Evolutionary conservation across 2,329 filamentous ascomycete species (phyloP), one percentile per base, ranked within the genome.

Genomic region (Fusarium phyllophilum): DNA sequence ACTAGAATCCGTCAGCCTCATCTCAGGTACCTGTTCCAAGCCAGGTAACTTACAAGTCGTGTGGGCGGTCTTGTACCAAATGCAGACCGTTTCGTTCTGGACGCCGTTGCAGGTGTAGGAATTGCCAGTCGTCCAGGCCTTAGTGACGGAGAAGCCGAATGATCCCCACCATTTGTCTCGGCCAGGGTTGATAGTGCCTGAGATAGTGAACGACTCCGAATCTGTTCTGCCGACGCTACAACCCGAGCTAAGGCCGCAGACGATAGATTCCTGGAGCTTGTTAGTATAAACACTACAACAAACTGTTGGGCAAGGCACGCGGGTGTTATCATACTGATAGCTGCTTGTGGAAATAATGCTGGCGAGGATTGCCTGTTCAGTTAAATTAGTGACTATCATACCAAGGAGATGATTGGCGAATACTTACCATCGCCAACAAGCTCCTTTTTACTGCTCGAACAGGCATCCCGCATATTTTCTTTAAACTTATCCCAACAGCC

Each of bases 381-480:
- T 24, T 15, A 15, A 4, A 44, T 44, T 17, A 44, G n/a, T 44
- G n/a, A 24, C 41, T 44, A 15, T 44, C 10, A 24, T 24, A 7
- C 8, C 6, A 11, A 44, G 41, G 41, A 15, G n/a, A 15, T 44
- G 15, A 6, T 17, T 17, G 10, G 41, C 15, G 4, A 44, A 44
- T 10, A 24, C n/a, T 44, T 44, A 24, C 41, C n/a, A 44, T 44
- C 41, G 14, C 41, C n/a, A 24, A 24, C 6, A 24, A 24, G 41
- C 41, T 11, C n/a, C 11, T 3, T 0, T 1, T 6, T n/a, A 6
- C 8, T 5, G 14, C 5, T 15, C 9, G 22, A 42, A n/a, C n/a
- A n/a, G 8, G 0, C 22, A 2, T 42, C 1, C 41, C 22, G 41
- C 8, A 17, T 6, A 1, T 24, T 12, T 1, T 17, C 4, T 24